These are phyloP conservation scores for Filobasidium floriforme DNA, from an alignment of 768 basidiomycete species.

Conservation along the genomic window DNA sequence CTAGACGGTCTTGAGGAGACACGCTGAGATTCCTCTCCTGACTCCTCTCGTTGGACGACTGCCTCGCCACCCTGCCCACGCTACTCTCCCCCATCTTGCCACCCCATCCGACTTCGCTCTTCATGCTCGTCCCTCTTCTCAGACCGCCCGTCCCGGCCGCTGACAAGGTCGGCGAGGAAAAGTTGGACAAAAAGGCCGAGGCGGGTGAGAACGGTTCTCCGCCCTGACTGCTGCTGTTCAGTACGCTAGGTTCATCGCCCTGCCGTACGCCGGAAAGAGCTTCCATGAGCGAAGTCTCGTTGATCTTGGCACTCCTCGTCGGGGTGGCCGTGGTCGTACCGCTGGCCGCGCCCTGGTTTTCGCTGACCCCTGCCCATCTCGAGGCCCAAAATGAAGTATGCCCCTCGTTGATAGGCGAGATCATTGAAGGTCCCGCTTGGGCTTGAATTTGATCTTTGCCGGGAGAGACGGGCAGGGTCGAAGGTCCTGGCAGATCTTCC, in stretches of 20 bases:
- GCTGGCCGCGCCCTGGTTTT: background rate
- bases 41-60: background rate
- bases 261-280: background rate
- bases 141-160: slow-evolving; percentile 2
- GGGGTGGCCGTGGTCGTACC: background rate
- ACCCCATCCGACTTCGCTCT: slow-evolving; percentile 6
- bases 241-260: background rate
- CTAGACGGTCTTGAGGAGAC: background rate
- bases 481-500: slow-evolving; percentile 18
- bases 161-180: slow-evolving; percentile 29
- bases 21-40: slow-evolving; percentile 1
- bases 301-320: background rate
- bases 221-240: background rate
- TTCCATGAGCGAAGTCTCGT: background rate
- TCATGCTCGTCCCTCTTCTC: slow-evolving; percentile 3
- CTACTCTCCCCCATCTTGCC: background rate
- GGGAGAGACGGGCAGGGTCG: background rate
- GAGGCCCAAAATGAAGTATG: background rate
- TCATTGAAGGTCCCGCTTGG: background rate
- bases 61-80: background rate
- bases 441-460: background rate
- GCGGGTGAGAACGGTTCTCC: slow-evolving; percentile 37
- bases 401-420: slow-evolving; percentile 1
- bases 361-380: slow-evolving; percentile 23
- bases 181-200: slow-evolving; percentile 43